A percentile compares a stretch with the other conserved stretches of the same genome.
Conservation (phyloP, 345 rosid genomes). For the Lepidium africanum region DNA sequence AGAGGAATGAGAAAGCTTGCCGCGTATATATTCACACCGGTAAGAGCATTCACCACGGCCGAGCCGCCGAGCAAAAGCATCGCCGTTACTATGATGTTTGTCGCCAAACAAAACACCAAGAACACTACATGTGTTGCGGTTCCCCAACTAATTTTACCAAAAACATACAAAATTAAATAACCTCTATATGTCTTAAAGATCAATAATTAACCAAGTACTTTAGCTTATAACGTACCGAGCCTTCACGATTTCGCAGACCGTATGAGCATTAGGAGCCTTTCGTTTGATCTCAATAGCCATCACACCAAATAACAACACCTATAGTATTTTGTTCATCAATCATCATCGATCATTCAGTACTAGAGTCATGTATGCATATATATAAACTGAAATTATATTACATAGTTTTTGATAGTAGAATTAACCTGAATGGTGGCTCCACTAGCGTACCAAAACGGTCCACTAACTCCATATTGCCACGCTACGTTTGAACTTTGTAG, state of each 20-base stretch:
- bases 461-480: conserved; percentile 89
- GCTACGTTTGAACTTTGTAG: conserved; percentile 96
- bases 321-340: not conserved
- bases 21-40: conserved; percentile 75
- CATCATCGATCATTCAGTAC: not conserved
- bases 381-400: not conserved
- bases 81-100: conserved; percentile 76
- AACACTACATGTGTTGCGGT: conserved; percentile 75
- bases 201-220: not conserved
- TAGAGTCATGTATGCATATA: not conserved
- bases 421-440: conserved; percentile 92
- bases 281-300: conserved; percentile 97
- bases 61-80: conserved; percentile 95
- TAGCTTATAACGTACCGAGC: conserved; percentile 51
- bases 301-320: conserved; percentile 85
- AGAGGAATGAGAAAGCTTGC: conserved; percentile 97
- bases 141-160: conserved; percentile 63
- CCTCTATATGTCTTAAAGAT: not conserved
- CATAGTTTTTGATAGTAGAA: not conserved
- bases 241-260: conserved; percentile 85
- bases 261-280: conserved; percentile 92
- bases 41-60: conserved; percentile 90
- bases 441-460: conserved; percentile 97
- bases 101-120: conserved; percentile 71
- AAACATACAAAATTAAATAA: not conserved